Conservation (phyloP, 768 basidiomycete species). For the Tulasnella sp. region DNA sequence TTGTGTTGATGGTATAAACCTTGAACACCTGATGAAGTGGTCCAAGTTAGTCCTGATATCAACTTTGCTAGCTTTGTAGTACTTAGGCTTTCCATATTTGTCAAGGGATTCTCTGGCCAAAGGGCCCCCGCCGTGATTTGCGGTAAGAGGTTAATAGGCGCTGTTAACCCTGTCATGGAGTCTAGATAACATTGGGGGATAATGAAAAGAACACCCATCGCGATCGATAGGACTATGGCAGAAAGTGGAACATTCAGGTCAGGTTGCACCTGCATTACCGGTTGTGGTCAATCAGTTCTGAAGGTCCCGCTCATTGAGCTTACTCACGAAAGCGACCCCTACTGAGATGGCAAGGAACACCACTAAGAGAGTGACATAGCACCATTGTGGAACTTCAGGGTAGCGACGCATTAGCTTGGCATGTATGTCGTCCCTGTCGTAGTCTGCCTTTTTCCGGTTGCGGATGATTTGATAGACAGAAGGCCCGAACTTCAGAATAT, state of each 20-base stretch:
- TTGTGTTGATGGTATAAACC: slow-evolving; percentile 25
- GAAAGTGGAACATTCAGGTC: slow-evolving; percentile 48
- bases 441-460: slow-evolving; percentile 25
- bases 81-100: slow-evolving; percentile 28
- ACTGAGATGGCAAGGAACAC: slow-evolving; percentile 27
- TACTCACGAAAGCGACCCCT: slow-evolving; percentile 26
- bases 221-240: slow-evolving; percentile 26
- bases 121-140: slow-evolving; percentile 35
- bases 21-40: slow-evolving; percentile 24
- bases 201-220: slow-evolving; percentile 30
- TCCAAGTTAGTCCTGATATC: too few relatives aligned
- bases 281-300: neutral
- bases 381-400: slow-evolving; percentile 31
- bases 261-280: slow-evolving; percentile 28
- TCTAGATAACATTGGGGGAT: slow-evolving; percentile 35
- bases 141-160: slow-evolving; percentile 32
- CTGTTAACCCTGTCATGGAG: slow-evolving; percentile 29
- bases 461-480: slow-evolving; percentile 24
- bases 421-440: slow-evolving; percentile 34
- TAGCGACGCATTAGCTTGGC: slow-evolving; percentile 36
- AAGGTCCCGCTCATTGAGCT: too few relatives aligned
- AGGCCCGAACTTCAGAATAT: slow-evolving; percentile 32
- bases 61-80: neutral
- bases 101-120: slow-evolving; percentile 30
- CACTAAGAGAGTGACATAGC: slow-evolving; percentile 32